phyloP scores from a whole-genome alignment of 495 filamentous ascomycete genomes.

The Platismatia glauca region DNA sequence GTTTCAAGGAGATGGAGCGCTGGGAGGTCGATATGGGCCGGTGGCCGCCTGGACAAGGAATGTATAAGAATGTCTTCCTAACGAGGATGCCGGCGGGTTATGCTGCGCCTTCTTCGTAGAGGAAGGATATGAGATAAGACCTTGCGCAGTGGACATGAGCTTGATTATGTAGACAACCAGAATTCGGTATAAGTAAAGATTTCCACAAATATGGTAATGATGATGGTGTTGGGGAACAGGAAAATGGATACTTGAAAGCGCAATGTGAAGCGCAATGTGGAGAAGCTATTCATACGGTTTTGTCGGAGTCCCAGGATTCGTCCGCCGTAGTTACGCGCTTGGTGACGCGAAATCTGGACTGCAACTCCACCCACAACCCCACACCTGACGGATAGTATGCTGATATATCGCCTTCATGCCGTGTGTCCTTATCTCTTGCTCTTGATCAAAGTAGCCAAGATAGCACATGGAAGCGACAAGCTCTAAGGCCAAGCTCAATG shows the following conservation, averaged over 20 bases:
- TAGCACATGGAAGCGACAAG: background rate
- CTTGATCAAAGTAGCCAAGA: background rate
- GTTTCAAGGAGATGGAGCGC: constrained; percentile 7
- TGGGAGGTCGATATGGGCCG: constrained; percentile 13
- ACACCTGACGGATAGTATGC: background rate
- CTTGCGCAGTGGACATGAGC: background rate
- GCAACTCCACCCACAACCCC: background rate
- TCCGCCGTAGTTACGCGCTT: background rate
- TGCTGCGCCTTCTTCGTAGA: background rate
- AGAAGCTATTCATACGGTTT: too few species aligned
- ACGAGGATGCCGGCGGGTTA: background rate
- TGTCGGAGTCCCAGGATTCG: too few species aligned
- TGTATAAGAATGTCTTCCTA: constrained; percentile 11
- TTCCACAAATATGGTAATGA: too few species aligned
- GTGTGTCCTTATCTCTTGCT: background rate
- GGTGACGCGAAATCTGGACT: background rate
- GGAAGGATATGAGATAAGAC: background rate
- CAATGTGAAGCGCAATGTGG: too few species aligned
- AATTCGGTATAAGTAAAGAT: background rate
- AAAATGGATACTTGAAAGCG: too few species aligned
- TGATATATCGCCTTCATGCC: background rate
- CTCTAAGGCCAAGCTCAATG: constrained; percentile 11
- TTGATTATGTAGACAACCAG: background rate
- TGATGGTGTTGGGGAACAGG: too few species aligned
- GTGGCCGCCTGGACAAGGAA: constrained; percentile 4